Conservation (phyloP, 2,329 filamentous ascomycete genomes). For the Claviceps cyperi region DNA sequence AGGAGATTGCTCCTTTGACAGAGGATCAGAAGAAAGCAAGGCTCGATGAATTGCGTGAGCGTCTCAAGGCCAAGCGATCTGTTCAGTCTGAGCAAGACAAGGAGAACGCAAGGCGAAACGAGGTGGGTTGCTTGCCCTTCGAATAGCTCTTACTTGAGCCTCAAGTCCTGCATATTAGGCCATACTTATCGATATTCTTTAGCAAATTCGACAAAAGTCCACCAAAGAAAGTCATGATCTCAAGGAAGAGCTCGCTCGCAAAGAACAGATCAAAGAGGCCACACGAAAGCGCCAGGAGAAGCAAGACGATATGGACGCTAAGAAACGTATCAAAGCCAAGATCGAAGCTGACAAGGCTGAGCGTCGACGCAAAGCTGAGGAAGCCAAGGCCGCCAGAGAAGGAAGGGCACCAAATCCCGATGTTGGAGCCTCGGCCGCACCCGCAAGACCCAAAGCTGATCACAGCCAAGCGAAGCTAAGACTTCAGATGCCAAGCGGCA, state of each 20-base stretch:
- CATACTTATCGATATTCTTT: background rate
- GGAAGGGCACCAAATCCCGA: constrained; percentile 41
- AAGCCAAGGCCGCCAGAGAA: constrained; percentile 72
- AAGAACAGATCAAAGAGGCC: constrained; percentile 86
- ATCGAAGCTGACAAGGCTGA: constrained; percentile 92
- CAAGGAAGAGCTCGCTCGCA: constrained; percentile 77
- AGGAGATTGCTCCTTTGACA: constrained; percentile 80
- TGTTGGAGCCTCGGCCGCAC: constrained; percentile 20
- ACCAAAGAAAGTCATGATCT: constrained; percentile 79
- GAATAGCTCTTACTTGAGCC: background rate
- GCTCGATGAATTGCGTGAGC: constrained; percentile 59
- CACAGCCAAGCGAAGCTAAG: constrained; percentile 72
- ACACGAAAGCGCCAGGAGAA: constrained; percentile 80
- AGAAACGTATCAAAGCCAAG: constrained; percentile 79
- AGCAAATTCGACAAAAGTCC: constrained; percentile 67
- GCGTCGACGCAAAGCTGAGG: constrained; percentile 69
- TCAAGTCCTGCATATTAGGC: background rate
- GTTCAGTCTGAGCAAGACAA: constrained; percentile 58
- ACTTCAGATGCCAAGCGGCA: constrained; percentile 59
- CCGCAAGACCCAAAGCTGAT: constrained; percentile 49
- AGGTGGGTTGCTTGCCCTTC: constrained; percentile 36
- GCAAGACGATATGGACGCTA: constrained; percentile 67
- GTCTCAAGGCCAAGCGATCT: constrained; percentile 58
- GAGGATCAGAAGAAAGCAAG: constrained; percentile 80
- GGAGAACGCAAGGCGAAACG: constrained; percentile 70